Evolutionary conservation across 2,329 filamentous ascomycete genomes (phyloP).

Genomic region (Atkinsonella hypoxylon): DNA sequence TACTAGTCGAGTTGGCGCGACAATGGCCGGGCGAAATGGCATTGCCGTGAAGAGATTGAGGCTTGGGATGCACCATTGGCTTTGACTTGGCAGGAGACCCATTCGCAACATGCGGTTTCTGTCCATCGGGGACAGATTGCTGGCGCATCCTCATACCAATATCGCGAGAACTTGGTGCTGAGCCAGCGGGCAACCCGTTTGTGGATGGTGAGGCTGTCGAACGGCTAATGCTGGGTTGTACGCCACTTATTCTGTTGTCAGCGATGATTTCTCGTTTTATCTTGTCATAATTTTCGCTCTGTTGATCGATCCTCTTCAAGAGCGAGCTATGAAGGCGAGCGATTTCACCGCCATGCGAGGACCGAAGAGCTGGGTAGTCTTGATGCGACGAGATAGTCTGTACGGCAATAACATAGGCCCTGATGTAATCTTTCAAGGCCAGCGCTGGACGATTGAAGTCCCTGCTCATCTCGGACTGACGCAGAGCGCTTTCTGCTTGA

Average conservation of each 20-base stretch:
- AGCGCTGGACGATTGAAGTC: slow-evolving; percentile 57
- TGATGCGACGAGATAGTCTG: slow-evolving; percentile 65
- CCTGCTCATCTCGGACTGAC: slow-evolving; percentile 48
- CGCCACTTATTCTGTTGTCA: slow-evolving; percentile 51
- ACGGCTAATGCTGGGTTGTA: slow-evolving; percentile 27
- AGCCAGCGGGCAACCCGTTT: not conserved
- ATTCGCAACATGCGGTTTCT: slow-evolving; percentile 9
- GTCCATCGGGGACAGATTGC: slow-evolving; percentile 3
- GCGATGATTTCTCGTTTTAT: slow-evolving; percentile 50
- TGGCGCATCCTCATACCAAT: not conserved
- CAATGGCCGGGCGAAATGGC: slow-evolving; percentile 24
- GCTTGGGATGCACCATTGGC: slow-evolving; percentile 52
- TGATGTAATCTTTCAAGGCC: slow-evolving; percentile 75
- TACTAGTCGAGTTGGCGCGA: slow-evolving; percentile 16
- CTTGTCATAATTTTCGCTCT: slow-evolving; percentile 38
- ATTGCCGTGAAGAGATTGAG: slow-evolving; percentile 52
- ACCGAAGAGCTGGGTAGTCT: slow-evolving; percentile 56
- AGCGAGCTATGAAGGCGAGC: slow-evolving; percentile 37
- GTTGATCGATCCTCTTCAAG: slow-evolving; percentile 35
- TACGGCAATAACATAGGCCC: slow-evolving; percentile 66
- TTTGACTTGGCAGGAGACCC: slow-evolving; percentile 23
- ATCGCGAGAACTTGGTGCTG: not conserved
- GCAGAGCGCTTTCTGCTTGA: slow-evolving; percentile 38
- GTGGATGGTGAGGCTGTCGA: slow-evolving; percentile 10
- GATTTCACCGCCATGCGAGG: slow-evolving; percentile 34